Evolutionary conservation across 306 rosid species (phyloP), one percentile per base, ranked within the genome.

Genomic region (Casuarina glauca): DNA sequence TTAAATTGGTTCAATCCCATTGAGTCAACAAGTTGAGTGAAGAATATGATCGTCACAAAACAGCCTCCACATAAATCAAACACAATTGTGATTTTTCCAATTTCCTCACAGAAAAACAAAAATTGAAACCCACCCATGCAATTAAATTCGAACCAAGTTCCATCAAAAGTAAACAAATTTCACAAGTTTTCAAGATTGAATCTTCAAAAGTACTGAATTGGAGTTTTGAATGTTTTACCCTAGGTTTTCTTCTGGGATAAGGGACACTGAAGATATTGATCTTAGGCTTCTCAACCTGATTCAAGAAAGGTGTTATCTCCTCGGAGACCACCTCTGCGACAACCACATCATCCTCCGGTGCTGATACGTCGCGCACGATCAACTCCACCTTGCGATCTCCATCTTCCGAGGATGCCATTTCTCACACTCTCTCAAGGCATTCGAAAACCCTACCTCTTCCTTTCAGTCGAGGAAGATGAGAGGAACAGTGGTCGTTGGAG

Each of bases 201-300:
- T 36, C 7, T 10, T 10, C 3, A 19, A 5, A 45, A 32, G 7
- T 26, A 68, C 8, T 9, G 68, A 66, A 44, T 60, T 5, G 13
- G 70, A 32, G 49, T 66, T 9, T n/a, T 66, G 39, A 66, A 4
- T 49, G 11, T 6, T 66, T 60, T 86, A 87, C 97, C 86, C 82
- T 76, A 17, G 93, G 81, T 50, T 78, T 87, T 82, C 76, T 80
- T 43, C 93, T 82, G 51, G 97, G 93, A 67, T 93, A 91, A 64
- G 90, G 80, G 78, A 88, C 79, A 46, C 91, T 91, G 87, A 93
- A 93, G 52, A 93, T 91, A 83, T 91, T 93, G 86, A 93, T 85
- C 85, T 88, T 93, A 9, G 98, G 95, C 78, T 82, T 80, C 81
- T 87, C 91, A 0, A 74, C 64, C 74, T 52, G 87, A 3, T 85